Percentiles rank a stretch among this genome's conserved stretches.
These are phyloP conservation scores for Populus hybrid DNA, from an alignment of 441 rosid species.

Conservation along the genomic window DNA sequence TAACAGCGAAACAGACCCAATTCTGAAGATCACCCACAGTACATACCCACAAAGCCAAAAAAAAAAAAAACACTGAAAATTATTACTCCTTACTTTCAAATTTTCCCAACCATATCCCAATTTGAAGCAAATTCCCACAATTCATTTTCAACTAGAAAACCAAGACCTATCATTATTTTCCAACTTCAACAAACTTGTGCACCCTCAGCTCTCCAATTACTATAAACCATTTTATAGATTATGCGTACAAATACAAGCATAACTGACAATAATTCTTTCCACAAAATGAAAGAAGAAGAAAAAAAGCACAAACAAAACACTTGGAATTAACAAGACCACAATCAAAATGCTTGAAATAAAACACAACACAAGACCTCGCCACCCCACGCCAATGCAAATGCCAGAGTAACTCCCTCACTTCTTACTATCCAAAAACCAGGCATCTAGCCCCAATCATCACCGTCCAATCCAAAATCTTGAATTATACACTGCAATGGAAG, in stretches of 20 bases:
- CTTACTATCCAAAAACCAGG: constrained; percentile 18
- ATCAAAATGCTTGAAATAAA: constrained; percentile 1
- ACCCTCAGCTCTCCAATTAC: not conserved
- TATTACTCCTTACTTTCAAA: too few species aligned
- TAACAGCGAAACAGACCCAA: not conserved
- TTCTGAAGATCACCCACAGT: not conserved
- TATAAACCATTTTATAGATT: not conserved
- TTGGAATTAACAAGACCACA: not conserved
- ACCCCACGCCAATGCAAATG: constrained; percentile 26
- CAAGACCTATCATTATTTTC: not conserved
- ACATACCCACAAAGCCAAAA: not conserved
- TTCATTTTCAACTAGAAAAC: not conserved
- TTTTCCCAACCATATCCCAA: not conserved
- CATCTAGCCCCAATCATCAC: constrained; percentile 21
- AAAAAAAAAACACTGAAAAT: not conserved
- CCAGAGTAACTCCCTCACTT: constrained; percentile 32
- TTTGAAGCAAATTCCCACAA: not conserved
- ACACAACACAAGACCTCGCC: not conserved
- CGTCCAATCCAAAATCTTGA: not conserved
- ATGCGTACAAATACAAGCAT: not conserved
- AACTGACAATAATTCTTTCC: not conserved
- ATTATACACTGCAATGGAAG: not conserved
- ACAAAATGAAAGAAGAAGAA: not conserved
- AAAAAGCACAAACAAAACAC: not conserved
- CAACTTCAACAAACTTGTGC: not conserved